Conservation (phyloP, 768 basidiomycete genomes). For the Suillus alpinus region DNA sequence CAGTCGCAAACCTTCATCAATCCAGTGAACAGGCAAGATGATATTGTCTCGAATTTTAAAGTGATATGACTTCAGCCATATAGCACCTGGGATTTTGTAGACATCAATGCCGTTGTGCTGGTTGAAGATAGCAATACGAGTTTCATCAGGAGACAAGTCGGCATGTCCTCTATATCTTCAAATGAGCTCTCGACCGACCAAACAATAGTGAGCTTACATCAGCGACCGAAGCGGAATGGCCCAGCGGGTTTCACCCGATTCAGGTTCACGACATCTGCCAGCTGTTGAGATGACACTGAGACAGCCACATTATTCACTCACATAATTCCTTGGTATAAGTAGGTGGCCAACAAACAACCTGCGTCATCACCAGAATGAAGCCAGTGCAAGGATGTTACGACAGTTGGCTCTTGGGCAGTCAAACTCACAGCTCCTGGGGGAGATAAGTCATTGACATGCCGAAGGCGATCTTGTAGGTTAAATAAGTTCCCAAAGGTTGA, state of each 20-base stretch:
- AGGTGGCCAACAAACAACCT: slow-evolving; percentile 2
- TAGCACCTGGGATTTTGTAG: neutral
- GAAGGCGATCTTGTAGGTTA: neutral
- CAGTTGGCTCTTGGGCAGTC: neutral
- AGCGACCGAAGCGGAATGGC: slow-evolving; percentile 1
- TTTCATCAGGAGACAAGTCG: slow-evolving; percentile 1
- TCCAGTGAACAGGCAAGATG: neutral
- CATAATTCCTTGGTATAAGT: slow-evolving; percentile 4
- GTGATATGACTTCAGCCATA: neutral
- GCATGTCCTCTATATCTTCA: neutral
- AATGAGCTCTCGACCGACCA: neutral
- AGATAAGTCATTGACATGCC: neutral
- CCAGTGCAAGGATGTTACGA: slow-evolving; percentile 4
- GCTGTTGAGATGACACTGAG: too few relatives aligned
- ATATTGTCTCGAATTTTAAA: neutral
- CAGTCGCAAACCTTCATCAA: neutral
- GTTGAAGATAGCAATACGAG: neutral
- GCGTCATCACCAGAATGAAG: slow-evolving; percentile 1
- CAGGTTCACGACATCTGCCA: slow-evolving; percentile 1
- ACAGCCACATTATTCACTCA: neutral
- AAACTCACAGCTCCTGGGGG: neutral
- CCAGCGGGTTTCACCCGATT: slow-evolving; percentile 1
- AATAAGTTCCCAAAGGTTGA: neutral
- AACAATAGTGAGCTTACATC: neutral
- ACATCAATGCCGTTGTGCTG: slow-evolving; percentile 4